Evolutionary conservation across 495 filamentous ascomycete genomes (phyloP).

Genomic region (Neurospora tetrasperma): DNA sequence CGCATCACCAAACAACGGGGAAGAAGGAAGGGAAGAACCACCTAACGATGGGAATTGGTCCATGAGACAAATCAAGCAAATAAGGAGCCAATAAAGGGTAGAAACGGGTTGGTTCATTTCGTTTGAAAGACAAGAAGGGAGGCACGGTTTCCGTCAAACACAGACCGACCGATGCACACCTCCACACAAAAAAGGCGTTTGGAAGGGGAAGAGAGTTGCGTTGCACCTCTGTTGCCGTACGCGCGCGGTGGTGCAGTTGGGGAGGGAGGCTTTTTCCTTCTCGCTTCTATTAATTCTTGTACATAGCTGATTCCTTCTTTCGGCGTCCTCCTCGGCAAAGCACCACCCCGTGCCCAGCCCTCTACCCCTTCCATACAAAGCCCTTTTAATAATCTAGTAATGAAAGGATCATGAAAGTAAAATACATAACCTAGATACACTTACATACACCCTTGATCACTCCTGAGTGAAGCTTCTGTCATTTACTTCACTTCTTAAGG

Average conservation of each 20-base stretch:
- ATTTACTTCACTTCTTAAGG: not conserved
- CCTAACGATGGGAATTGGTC: not conserved
- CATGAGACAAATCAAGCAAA: not conserved
- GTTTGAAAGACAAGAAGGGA: not conserved
- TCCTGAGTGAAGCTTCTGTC: not conserved
- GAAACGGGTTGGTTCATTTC: not conserved
- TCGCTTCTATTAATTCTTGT: constrained; percentile 3
- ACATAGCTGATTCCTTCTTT: not conserved
- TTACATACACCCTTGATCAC: not conserved
- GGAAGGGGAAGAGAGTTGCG: not conserved
- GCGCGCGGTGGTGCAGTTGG: not conserved
- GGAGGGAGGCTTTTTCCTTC: not conserved
- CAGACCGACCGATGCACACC: not conserved
- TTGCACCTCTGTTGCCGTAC: not conserved
- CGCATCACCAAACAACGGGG: not conserved
- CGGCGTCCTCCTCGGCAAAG: not conserved
- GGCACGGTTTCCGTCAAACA: not conserved
- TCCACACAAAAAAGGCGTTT: not conserved
- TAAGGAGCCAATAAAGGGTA: not conserved
- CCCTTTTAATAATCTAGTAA: constrained; percentile 4
- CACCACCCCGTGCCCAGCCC: not conserved
- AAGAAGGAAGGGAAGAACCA: not conserved
- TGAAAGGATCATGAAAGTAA: constrained; percentile 4
- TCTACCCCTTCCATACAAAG: not conserved
- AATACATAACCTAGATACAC: not conserved